Percentiles rank a stretch among this genome's conserved stretches.
Evolutionary conservation across 768 basidiomycete species (phyloP).

Genomic region (Sutorius australiensis): DNA sequence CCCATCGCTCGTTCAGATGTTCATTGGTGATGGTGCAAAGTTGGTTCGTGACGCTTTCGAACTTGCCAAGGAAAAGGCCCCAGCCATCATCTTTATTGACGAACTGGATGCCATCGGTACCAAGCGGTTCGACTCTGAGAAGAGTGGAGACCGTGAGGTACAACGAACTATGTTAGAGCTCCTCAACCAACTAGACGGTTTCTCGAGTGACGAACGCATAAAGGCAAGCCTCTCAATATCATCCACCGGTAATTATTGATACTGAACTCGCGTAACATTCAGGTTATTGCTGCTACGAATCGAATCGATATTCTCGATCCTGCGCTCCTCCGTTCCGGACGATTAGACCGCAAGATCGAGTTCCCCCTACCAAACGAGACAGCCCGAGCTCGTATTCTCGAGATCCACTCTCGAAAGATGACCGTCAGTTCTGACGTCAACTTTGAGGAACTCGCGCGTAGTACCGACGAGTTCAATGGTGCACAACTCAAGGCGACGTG

Average conservation of each 20-base stretch:
- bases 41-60: conserved; percentile 98
- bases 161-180: conserved; percentile 99
- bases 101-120: conserved; percentile 99
- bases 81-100: conserved; percentile 99
- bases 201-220: conserved; percentile 94
- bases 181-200: conserved; percentile 96
- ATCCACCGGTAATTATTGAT: not conserved
- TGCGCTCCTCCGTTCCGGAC: conserved; percentile 95
- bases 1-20: conserved; percentile 98
- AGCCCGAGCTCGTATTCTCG: conserved; percentile 92
- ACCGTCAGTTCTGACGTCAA: conserved; percentile 83
- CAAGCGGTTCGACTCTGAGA: conserved; percentile 97
- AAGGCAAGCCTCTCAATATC: conserved; percentile 53
- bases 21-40: conserved; percentile 99
- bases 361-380: conserved; percentile 96
- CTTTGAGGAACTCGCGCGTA: conserved; percentile 93
- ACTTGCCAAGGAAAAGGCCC: conserved; percentile 96
- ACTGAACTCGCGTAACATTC: conserved; percentile 6
- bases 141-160: conserved; percentile 99
- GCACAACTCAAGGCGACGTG: conserved; percentile 96
- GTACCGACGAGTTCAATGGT: conserved; percentile 98
- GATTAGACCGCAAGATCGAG: conserved; percentile 97
- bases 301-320: conserved; percentile 98
- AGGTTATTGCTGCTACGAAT: conserved; percentile 99
- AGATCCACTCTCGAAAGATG: conserved; percentile 98